phyloP scores from a whole-genome alignment of 495 filamentous ascomycete species.

The Trichoderma gamsii region DNA sequence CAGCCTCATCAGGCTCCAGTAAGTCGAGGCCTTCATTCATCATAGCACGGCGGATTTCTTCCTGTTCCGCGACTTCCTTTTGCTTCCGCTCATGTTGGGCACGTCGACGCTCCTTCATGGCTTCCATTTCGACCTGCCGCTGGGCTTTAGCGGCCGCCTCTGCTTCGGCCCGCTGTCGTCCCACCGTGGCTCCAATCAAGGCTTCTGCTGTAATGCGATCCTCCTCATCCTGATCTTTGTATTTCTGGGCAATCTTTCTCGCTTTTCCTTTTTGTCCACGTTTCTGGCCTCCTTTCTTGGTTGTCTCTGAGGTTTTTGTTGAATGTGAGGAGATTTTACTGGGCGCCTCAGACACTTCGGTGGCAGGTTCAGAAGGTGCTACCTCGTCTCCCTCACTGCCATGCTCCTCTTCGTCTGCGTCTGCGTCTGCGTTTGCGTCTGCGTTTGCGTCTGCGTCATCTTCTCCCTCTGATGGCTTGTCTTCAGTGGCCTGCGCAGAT shows the following conservation, averaged over 20 bases:
- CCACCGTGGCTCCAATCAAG: conserved; percentile 67
- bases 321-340: conserved; percentile 22
- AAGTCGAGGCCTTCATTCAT: conserved; percentile 41
- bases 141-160: conserved; percentile 46
- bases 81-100: conserved; percentile 72
- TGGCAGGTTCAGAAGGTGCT: conserved; percentile 1
- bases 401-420: conserved; percentile 22
- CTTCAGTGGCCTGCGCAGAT: conserved; percentile 14
- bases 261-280: conserved; percentile 80
- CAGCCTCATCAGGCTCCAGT: conserved; percentile 47
- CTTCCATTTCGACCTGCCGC: conserved; percentile 55
- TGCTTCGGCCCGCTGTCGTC: conserved; percentile 45
- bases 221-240: conserved; percentile 90
- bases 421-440: conserved; percentile 21
- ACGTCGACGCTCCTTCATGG: conserved; percentile 61
- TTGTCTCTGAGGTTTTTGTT: conserved; percentile 23
- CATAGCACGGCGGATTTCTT: conserved; percentile 56
- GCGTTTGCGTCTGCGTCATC: conserved; percentile 20
- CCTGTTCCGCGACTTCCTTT: conserved; percentile 54
- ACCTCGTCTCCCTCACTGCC: conserved; percentile 22
- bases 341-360: conserved; percentile 2
- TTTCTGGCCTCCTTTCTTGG: conserved; percentile 42
- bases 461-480: conserved; percentile 7
- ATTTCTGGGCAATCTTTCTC: conserved; percentile 84
- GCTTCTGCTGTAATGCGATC: conserved; percentile 77